A percentile compares a stretch with the other conserved stretches of the same genome.
These are phyloP conservation scores for Condylostoma magnum DNA, from an alignment of 169 alveolate genomes.

Conservation along the genomic window DNA sequence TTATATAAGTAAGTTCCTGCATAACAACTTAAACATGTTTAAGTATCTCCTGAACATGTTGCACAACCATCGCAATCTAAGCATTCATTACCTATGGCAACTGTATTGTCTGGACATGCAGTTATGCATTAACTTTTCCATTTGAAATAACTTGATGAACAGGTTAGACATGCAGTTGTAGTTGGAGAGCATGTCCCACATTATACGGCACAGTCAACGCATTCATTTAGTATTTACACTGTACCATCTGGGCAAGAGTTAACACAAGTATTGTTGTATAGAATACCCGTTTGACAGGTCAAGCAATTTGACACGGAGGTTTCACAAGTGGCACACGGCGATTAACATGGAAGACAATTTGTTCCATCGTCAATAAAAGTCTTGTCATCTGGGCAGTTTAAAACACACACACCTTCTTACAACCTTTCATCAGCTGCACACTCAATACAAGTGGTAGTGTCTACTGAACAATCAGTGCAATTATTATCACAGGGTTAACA, in stretches of 20 bases:
- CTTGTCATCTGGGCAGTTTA: not conserved
- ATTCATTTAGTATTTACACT: not conserved
- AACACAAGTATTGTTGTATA: not conserved
- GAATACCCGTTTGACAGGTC: not conserved
- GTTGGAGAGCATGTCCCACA: conserved; percentile 4
- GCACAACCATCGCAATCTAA: not conserved
- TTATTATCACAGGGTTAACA: not conserved
- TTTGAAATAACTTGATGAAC: not conserved
- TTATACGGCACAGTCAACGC: not conserved
- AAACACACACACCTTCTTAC: not conserved
- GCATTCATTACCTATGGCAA: not conserved
- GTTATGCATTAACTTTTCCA: not conserved
- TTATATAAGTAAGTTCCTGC: not conserved
- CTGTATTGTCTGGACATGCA: not conserved
- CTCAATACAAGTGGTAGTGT: not conserved
- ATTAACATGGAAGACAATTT: conserved; percentile 1
- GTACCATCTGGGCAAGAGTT: conserved; percentile 11
- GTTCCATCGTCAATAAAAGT: not conserved
- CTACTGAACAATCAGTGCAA: conserved; percentile 3
- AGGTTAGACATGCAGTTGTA: not conserved
- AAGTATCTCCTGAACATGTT: not conserved
- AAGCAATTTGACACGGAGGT: not conserved
- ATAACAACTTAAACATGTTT: not conserved
- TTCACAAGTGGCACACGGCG: conserved; percentile 11
- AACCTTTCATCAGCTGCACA: not conserved